These are phyloP conservation scores for Beauveria sp. DNA, from an alignment of 2,329 filamentous ascomycete genomes.

Conservation along the genomic window DNA sequence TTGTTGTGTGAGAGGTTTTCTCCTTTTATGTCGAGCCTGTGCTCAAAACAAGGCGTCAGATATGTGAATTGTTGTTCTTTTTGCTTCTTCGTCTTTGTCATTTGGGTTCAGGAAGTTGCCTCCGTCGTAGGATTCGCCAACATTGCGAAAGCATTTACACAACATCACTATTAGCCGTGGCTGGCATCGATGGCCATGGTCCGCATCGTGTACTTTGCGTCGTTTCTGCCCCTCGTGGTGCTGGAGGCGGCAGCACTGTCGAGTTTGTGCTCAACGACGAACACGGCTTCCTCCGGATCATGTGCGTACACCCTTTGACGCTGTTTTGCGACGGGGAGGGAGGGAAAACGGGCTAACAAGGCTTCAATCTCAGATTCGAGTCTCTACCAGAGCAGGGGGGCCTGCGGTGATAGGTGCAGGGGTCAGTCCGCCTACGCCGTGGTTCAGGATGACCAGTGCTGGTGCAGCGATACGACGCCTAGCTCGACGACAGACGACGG, in stretches of 20 bases:
- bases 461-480: conserved; percentile 2
- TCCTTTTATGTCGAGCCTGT: background rate
- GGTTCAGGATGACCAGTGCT: background rate
- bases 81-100: background rate
- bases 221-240: background rate
- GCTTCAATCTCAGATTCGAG: background rate
- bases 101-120: background rate
- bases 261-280: background rate
- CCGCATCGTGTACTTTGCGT: background rate
- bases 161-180: background rate
- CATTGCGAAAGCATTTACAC: background rate
- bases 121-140: background rate
- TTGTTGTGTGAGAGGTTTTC: background rate
- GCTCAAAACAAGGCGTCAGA: background rate
- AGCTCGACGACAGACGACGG: background rate
- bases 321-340: background rate
- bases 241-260: background rate
- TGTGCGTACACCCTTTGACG: background rate
- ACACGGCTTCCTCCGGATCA: background rate
- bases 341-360: background rate
- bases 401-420: background rate
- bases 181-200: background rate
- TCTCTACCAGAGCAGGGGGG: background rate
- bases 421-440: conserved; percentile 1
- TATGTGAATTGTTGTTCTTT: background rate